A percentile compares a stretch with the other conserved stretches of the same genome.
These are phyloP conservation scores for Millerozyma miso DNA, from an alignment of 805 yeast genomes.

Conservation along the genomic window DNA sequence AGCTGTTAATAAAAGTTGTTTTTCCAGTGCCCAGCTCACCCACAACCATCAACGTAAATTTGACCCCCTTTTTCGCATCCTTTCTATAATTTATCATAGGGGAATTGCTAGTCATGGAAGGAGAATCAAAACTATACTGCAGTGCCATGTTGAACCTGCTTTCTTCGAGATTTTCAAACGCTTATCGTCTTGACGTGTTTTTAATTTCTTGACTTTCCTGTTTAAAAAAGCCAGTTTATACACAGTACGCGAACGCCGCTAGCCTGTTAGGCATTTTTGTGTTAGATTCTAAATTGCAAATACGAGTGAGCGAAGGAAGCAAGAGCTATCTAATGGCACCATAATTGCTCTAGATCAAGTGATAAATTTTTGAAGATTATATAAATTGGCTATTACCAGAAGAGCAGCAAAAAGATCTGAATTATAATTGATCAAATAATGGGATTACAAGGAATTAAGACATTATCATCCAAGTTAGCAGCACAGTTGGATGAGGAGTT, in stretches of 20 bases:
- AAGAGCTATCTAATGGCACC: neutral
- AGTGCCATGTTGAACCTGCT: slow-evolving; percentile 14
- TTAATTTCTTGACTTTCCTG: neutral
- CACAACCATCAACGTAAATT: slow-evolving; percentile 67
- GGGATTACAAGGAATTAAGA: slow-evolving; percentile 14
- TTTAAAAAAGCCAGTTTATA: too few species aligned
- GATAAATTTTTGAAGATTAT: too few species aligned
- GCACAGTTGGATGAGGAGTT: slow-evolving; percentile 77
- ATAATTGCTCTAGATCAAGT: too few species aligned
- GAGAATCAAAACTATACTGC: slow-evolving; percentile 23
- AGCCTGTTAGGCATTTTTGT: too few species aligned
- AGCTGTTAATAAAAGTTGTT: slow-evolving; percentile 67
- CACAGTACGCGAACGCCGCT: too few species aligned
- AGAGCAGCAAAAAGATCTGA: too few species aligned
- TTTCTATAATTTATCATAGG: slow-evolving; percentile 53
- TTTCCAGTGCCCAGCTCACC: slow-evolving; percentile 78
- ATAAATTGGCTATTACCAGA: too few species aligned
- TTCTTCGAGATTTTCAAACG: neutral
- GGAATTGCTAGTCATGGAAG: slow-evolving; percentile 24
- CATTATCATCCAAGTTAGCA: slow-evolving; percentile 50
- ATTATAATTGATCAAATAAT: too few species aligned
- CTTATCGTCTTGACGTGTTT: neutral
- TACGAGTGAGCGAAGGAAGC: neutral
- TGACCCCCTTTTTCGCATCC: slow-evolving; percentile 68
- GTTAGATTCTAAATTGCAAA: neutral